phyloP scores from a whole-genome alignment of 306 rosid genomes.

The Quercus gilva region DNA sequence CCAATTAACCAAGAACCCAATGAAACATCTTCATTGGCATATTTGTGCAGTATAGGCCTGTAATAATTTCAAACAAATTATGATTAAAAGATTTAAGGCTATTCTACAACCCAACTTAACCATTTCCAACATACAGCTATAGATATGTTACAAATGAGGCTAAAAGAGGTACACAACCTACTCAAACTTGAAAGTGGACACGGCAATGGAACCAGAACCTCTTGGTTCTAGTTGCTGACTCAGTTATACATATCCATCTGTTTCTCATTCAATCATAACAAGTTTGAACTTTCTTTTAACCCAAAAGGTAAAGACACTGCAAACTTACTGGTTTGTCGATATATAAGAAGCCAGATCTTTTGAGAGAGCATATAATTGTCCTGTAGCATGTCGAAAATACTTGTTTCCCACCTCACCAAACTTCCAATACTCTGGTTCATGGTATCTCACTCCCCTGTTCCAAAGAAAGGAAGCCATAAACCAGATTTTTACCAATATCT shows the following conservation, averaged over 20 bases:
- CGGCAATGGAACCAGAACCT: neutral
- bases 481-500: neutral
- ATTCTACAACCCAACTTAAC: neutral
- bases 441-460: conserved; percentile 81
- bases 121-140: neutral
- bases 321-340: conserved; percentile 68
- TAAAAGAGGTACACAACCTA: conserved; percentile 1
- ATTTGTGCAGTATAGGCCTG: conserved; percentile 82
- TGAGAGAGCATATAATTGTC: conserved; percentile 84
- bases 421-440: conserved; percentile 95
- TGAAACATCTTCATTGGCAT: conserved; percentile 92
- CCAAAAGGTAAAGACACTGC: neutral
- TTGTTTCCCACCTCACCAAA: conserved; percentile 83
- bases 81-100: conserved; percentile 8
- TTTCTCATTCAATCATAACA: neutral
- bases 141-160: neutral
- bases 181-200: conserved; percentile 1
- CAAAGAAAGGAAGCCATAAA: conserved; percentile 21
- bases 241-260: neutral
- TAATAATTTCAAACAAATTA: conserved; percentile 12
- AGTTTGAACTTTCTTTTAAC: neutral
- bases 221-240: neutral
- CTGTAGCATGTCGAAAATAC: conserved; percentile 94
- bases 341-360: conserved; percentile 79
- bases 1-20: conserved; percentile 94